Evolutionary conservation across 805 yeast species (phyloP), one percentile per base, ranked within the genome.

Genomic region (Candida maris): DNA sequence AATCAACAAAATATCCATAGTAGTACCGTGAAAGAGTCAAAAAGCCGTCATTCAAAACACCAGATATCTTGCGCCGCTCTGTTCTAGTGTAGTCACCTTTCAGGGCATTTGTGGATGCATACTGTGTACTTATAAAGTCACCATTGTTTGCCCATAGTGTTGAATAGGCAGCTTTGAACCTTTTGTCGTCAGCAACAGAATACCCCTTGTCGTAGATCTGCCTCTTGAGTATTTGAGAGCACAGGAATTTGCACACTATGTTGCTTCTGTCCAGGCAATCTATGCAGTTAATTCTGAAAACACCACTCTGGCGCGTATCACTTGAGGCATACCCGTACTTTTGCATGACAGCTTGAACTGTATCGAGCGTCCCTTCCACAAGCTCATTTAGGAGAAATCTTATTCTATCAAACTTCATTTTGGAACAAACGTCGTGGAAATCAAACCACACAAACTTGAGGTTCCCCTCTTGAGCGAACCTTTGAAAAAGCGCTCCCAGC

Each of bases 91-190:
- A 70, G 36, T 70, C 75, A 5, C 74, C 74, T 42, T 70, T 70
- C 40, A 75, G 54, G 0, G 80, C 81, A 51, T 70, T 71, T 1
- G 81, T 75, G 4, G 75, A 71, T 3, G 80, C 73, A 49, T 79
- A 79, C 42, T 77, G 81, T 31, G 70, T 75, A 8, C 84, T 77
- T 18, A 79, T 73, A 15, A 73, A 76, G 49, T 79, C 85, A 1
- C 85, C 85, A 51, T 79, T 77, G 49, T 79, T 82, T 2, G 85
- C 85, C 85, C 85, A 79, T 8, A 70, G 30, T 28, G 54, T 42
- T 22, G 67, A 64, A 37, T 54, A 64, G 14, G 25, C 33, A 9
- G 14, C 37, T 26, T 41, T 56, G 42, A 57, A 64, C 7, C 26
- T 20, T 6, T 20, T 9, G n/a, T 32, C 35, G 21, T 42, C 30